phyloP scores from a whole-genome alignment of 2,329 filamentous ascomycete species.

The Trichoderma arundinaceum region DNA sequence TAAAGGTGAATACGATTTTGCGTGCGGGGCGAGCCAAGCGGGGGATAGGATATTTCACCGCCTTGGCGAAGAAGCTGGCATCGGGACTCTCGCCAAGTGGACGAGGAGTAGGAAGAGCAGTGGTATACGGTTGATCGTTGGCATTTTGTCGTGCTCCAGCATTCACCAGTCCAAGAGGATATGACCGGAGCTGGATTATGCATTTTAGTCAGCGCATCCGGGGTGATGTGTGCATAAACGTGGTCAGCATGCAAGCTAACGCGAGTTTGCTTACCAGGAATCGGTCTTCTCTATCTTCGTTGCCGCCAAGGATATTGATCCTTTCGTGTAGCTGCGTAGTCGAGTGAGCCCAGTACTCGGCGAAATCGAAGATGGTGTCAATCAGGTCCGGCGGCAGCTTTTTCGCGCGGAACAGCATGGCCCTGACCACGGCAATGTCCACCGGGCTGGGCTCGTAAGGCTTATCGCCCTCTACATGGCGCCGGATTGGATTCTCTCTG shows the following conservation, averaged over 20 bases:
- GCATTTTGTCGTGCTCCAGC: conserved; percentile 39
- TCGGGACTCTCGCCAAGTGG: conserved; percentile 40
- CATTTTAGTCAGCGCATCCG: neutral
- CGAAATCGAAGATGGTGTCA: conserved; percentile 61
- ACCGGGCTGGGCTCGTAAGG: conserved; percentile 47
- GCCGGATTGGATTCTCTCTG: neutral
- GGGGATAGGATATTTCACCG: conserved; percentile 49
- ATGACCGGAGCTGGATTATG: conserved; percentile 44
- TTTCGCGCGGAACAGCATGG: conserved; percentile 52
- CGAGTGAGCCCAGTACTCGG: conserved; percentile 67
- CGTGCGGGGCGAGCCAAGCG: conserved; percentile 57
- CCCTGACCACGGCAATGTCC: conserved; percentile 58
- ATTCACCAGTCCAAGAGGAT: conserved; percentile 46
- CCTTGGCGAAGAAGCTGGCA: conserved; percentile 40
- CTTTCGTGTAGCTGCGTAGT: conserved; percentile 43
- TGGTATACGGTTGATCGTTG: conserved; percentile 37
- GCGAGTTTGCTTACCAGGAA: conserved; percentile 42
- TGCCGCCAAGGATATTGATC: conserved; percentile 35
- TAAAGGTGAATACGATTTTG: conserved; percentile 65
- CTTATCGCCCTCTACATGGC: conserved; percentile 15
- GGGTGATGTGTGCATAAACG: neutral
- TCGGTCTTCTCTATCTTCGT: conserved; percentile 39
- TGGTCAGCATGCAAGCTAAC: neutral
- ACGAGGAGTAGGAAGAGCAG: conserved; percentile 39
- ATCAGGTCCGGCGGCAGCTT: conserved; percentile 61